phyloP scores from a whole-genome alignment of 1,284 basidiomycete species.

The Leccinum glutinopallens region DNA sequence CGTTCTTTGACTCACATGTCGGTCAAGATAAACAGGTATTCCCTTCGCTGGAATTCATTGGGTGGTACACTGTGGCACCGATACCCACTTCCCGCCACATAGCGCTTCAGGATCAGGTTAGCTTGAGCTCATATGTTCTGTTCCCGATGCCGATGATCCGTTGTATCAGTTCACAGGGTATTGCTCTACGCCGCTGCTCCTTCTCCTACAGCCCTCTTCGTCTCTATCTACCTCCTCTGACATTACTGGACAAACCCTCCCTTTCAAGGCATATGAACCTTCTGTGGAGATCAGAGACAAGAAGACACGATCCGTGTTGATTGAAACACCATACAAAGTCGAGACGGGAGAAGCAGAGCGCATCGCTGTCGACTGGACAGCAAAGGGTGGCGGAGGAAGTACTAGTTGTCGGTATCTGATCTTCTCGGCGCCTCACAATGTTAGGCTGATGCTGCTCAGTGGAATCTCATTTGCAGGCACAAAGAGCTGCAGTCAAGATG shows the following conservation, averaged over 20 bases:
- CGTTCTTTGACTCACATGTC: slow-evolving; percentile 13
- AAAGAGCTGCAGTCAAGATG: slow-evolving; percentile 95
- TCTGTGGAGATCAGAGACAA: slow-evolving; percentile 81
- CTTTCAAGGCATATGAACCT: slow-evolving; percentile 88
- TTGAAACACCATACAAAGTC: slow-evolving; percentile 82
- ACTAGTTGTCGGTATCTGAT: slow-evolving; percentile 64
- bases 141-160: slow-evolving; percentile 2
- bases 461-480: slow-evolving; percentile 86
- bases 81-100: slow-evolving; percentile 76
- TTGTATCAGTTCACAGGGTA: slow-evolving; percentile 63
- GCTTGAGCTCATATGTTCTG: slow-evolving; percentile 17
- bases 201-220: slow-evolving; percentile 64
- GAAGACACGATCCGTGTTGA: slow-evolving; percentile 76
- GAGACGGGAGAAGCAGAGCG: slow-evolving; percentile 98
- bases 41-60: slow-evolving; percentile 93
- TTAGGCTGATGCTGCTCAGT: slow-evolving; percentile 53
- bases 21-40: slow-evolving; percentile 93
- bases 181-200: slow-evolving; percentile 77
- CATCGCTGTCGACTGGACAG: slow-evolving; percentile 96
- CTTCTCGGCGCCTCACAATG: not conserved
- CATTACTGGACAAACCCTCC: slow-evolving; percentile 69
- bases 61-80: slow-evolving; percentile 91
- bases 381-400: slow-evolving; percentile 84
- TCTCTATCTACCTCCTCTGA: slow-evolving; percentile 53
- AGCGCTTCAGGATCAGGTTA: slow-evolving; percentile 82